Base-by-base conservation (phyloP, 2,329 filamentous ascomycete species). In the Ophiosphaerella korrae region DNA sequence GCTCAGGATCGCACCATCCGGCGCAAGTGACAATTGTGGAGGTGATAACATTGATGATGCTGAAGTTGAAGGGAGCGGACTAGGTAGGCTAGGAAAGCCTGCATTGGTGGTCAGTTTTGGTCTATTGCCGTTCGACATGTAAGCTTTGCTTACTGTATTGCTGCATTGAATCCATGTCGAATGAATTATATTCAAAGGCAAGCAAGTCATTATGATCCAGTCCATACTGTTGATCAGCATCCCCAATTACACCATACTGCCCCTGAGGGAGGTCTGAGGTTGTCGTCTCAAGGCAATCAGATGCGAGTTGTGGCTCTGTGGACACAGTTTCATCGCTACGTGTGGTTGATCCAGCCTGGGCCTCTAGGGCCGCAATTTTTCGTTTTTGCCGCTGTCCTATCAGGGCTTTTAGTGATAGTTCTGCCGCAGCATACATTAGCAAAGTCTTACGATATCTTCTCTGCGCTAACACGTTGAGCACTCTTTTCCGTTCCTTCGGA, bases 391-490 rank as follows among this genome's bases (percentile, higher is more conserved):
- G 52, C 43, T 71, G 61, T 11, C 67, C 67, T 70, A 9, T 38
- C 23, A 26, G 26, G 6, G 8, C 38, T 41, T 38, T 42, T 18
- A 45, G 41, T n/a, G 23, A 2, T 32, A 13, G 12, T 16, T 11
- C 39, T 5, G 5, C 32, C 18, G 12, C 32, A 8, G 32, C 33
- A 2, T 23, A 14, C 18, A 18, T 8, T 31, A 18, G 33, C 8
- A 11, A 21, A 7, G 0, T 51, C 66, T 32, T 53, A 69, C 66
- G 62, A 43, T 71, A 71, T 60, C 67, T 56, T 34, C 67, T 58
- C 41, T 71, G 67, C 4, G 66, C 67, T 5, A 71, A 42, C 0
- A 71, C 64, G 50, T 69, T 71, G 3, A 71, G 50, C 37, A 68
- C 59, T 36, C 67, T 55, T 51, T 69, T 68, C 31, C 67, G 54